Conservation (phyloP, 805 yeast genomes). For the Lachancea waltii region DNA sequence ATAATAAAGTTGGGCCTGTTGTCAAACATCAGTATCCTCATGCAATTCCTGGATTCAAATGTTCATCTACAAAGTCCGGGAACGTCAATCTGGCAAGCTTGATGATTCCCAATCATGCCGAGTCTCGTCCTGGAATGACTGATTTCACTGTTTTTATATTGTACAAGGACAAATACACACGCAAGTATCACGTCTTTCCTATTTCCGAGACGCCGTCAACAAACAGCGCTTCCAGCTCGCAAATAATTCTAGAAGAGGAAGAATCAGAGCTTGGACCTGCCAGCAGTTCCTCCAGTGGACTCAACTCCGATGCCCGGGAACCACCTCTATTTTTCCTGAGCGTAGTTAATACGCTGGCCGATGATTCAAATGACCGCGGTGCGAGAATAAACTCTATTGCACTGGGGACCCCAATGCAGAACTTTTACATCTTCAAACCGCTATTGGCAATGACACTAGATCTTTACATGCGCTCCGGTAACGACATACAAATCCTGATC, state of each 20-base stretch:
- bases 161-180: conserved; percentile 32
- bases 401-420: conserved; percentile 47
- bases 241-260: conserved; percentile 17
- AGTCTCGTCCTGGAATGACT: conserved; percentile 42
- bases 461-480: conserved; percentile 19
- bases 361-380: conserved; percentile 45
- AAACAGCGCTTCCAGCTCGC: conserved; percentile 10
- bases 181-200: conserved; percentile 25
- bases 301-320: conserved; percentile 5
- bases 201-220: conserved; percentile 10
- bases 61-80: conserved; percentile 6
- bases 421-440: conserved; percentile 54
- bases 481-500: conserved; percentile 11
- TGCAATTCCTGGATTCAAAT: conserved; percentile 33
- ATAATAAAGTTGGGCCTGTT: conserved; percentile 66
- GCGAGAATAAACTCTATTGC: conserved; percentile 54
- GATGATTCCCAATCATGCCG: conserved; percentile 58
- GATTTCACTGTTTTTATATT: conserved; percentile 54
- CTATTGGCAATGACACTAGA: conserved; percentile 47
- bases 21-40: conserved; percentile 55
- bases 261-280: not conserved
- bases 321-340: conserved; percentile 48
- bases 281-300: not conserved
- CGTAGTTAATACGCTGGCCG: conserved; percentile 45
- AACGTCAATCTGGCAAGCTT: conserved; percentile 40